Base-by-base conservation (phyloP, 352 stramenopile species). In the Phytophthora pisi region DNA sequence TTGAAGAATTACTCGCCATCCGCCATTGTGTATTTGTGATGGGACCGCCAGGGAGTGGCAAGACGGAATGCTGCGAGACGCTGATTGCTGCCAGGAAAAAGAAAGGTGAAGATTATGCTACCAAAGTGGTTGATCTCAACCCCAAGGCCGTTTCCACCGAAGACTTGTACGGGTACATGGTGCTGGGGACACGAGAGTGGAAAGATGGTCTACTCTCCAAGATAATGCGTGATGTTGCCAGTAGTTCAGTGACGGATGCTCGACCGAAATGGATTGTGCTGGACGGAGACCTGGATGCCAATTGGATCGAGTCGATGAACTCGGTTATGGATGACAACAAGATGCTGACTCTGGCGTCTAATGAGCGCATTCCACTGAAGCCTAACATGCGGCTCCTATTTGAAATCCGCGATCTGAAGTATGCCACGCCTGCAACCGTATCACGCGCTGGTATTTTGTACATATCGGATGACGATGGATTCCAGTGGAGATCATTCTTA, bases 1-100 rank as follows among this genome's bases (percentile, higher is more conserved):
- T 99, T 0, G 91, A 98, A 51, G 96, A 99, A 57, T 66, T 99
- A 16, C 70, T 99, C 11, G 91, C 77, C 9, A 96, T 99, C 47
- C 89, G 96, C 8, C 96, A 99, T 68, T 98, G 92, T 61, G 95
- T 99, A 0, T 98, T 99, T 61, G 62, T 99, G 38, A 98, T 99
- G 91, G 96, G 96, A 0, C 89, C 94, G 1, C 79, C 95, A 0
- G 96, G 91, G 1, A 92, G 90, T 43, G 96, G 96, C 18, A 99
- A 99, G 66, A 96, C 93, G 3, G 91, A 98, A 66, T 98, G 86
- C 40, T 98, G 97, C 46, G 86, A 96, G 47, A 98, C 96, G 7
- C 74, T 99, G 11, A 84, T 90, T 13, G 66, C 81, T 28, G 93
- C 95, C 23, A 74, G 91, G 15, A 91, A 89, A 55, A 87, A 86